These are phyloP conservation scores for Hanseniaspora osmophila DNA, from an alignment of 805 yeast genomes.

Conservation along the genomic window DNA sequence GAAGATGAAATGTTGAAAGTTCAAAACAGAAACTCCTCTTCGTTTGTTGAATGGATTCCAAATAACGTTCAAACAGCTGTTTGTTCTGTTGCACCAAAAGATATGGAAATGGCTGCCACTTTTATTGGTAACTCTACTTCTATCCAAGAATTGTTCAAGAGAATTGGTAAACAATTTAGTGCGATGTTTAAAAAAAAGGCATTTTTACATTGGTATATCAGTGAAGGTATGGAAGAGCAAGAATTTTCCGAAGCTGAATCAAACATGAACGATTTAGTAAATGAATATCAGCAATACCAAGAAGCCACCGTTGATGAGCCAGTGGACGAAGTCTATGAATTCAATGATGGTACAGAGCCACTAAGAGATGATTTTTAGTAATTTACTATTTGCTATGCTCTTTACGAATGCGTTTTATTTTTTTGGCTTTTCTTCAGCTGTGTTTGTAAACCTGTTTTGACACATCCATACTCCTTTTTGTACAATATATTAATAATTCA, in stretches of 20 bases:
- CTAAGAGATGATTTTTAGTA: background rate
- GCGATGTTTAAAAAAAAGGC: constrained; percentile 92
- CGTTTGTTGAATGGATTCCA: constrained; percentile 93
- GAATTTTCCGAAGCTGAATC: constrained; percentile 92
- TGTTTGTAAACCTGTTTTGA: too few relatives aligned
- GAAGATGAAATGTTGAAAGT: constrained; percentile 85
- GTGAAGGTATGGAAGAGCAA: constrained; percentile 92
- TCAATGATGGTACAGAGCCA: constrained; percentile 1
- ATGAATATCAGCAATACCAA: constrained; percentile 88
- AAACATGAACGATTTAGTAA: constrained; percentile 75
- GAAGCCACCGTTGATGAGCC: constrained; percentile 56
- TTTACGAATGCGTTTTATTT: too few relatives aligned
- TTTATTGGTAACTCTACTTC: constrained; percentile 89
- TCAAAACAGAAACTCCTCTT: constrained; percentile 65
- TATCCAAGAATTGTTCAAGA: constrained; percentile 77
- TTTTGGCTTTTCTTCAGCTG: too few relatives aligned
- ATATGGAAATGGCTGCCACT: constrained; percentile 78
- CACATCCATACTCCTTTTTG: too few relatives aligned
- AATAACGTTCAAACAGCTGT: constrained; percentile 89
- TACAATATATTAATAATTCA: too few relatives aligned
- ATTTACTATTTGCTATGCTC: background rate
- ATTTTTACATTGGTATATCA: constrained; percentile 90
- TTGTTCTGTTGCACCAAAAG: constrained; percentile 81
- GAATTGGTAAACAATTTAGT: constrained; percentile 79
- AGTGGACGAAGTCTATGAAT: constrained; percentile 37